Percentiles rank a stretch among this genome's conserved stretches.
Conservation (phyloP, 352 stramenopile genomes). For the Pythium aphanidermatum region DNA sequence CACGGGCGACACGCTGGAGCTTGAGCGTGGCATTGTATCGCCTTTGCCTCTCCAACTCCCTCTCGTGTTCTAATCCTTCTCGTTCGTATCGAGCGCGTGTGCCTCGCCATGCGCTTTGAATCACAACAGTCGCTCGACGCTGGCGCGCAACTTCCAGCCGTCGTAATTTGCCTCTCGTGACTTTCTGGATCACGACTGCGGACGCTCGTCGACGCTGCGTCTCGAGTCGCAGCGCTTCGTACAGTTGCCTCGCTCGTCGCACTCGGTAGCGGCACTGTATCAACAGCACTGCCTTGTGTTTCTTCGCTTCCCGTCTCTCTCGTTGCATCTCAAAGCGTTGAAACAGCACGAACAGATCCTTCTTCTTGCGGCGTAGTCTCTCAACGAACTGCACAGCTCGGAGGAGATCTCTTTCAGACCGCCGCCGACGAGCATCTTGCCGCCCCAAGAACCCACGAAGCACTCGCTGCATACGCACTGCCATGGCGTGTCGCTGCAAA, state of each 20-base stretch:
- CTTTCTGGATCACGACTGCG: conserved; percentile 33
- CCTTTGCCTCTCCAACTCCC: conserved; percentile 4
- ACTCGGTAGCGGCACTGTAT: conserved; percentile 38
- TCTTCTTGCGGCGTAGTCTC: conserved; percentile 39
- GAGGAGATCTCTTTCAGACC: conserved; percentile 17
- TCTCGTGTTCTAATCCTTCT: conserved; percentile 6
- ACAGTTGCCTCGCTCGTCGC: conserved; percentile 12
- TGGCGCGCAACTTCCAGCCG: conserved; percentile 13
- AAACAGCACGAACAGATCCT: conserved; percentile 34
- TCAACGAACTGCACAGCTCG: conserved; percentile 36
- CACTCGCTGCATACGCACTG: conserved; percentile 32
- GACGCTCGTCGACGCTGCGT: conserved; percentile 19
- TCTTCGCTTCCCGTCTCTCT: conserved; percentile 24
- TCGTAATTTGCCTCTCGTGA: conserved; percentile 19
- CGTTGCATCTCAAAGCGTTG: conserved; percentile 45
- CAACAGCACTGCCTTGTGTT: conserved; percentile 21
- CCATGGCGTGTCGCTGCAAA: conserved; percentile 11
- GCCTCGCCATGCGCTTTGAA: conserved; percentile 41
- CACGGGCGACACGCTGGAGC: conserved; percentile 35
- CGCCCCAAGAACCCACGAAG: conserved; percentile 30
- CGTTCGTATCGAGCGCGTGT: conserved; percentile 25
- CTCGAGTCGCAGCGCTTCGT: conserved; percentile 9
- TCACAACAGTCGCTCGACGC: conserved; percentile 24
- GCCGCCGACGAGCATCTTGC: conserved; percentile 13
- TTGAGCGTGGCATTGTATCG: conserved; percentile 14